phyloP scores from a whole-genome alignment of 768 basidiomycete species.

The Collybia sp. region DNA sequence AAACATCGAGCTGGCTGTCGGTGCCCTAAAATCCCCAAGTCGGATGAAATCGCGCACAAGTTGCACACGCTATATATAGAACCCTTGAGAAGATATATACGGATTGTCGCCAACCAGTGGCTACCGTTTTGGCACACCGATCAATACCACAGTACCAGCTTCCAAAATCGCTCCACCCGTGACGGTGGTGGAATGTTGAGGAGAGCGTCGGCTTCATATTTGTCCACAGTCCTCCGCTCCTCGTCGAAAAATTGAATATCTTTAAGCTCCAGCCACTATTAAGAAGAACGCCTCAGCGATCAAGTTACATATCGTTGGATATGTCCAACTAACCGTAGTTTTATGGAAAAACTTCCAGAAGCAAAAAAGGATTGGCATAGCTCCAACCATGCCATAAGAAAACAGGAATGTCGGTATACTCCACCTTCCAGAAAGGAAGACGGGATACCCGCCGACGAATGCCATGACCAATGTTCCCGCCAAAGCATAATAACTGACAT shows the following conservation, averaged over 20 bases:
- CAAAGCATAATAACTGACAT: constrained; percentile 39
- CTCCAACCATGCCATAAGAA: constrained; percentile 41
- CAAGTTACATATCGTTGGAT: not conserved
- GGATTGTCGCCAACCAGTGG: no score
- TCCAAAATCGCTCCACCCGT: no score
- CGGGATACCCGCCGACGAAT: constrained; percentile 43
- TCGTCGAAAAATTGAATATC: constrained; percentile 39
- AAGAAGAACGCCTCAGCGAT: not conserved
- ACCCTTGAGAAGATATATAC: no score
- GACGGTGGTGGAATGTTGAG: no score
- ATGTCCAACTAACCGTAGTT: constrained; percentile 28
- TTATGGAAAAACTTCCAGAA: constrained; percentile 38
- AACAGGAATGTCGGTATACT: constrained; percentile 42
- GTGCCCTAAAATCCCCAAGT: no score
- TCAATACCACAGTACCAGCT: no score
- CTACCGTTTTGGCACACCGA: no score
- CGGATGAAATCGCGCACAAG: no score
- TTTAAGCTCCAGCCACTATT: constrained; percentile 33
- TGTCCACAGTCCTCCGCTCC: constrained; percentile 37
- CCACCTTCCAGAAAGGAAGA: constrained; percentile 49
- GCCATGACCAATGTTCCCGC: constrained; percentile 40
- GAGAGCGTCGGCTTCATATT: constrained; percentile 26
- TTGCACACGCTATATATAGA: no score
- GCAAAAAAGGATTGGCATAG: constrained; percentile 37
- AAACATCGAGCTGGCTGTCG: no score